Evolutionary conservation across 495 filamentous ascomycete genomes (phyloP), one percentile per base, ranked within the genome.

Genomic region (Podospora conica): DNA sequence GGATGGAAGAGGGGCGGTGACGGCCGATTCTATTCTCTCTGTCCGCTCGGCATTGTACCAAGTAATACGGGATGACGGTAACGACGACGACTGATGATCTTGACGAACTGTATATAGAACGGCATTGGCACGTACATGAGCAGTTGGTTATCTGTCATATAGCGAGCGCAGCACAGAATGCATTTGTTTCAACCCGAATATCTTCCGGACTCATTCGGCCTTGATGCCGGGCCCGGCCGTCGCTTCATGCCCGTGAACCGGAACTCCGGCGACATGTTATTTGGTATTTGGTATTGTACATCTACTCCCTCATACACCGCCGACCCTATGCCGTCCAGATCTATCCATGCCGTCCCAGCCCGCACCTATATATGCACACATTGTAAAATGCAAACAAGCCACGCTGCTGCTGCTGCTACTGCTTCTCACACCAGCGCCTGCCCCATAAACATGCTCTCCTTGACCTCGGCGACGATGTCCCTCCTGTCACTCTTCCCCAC

Each of bases 381-480:
- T n/a, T n/a, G 15, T 58, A 60, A 31, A 53, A 48, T 33, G 11
- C 48, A 40, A 23, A 3, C 20, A 15, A 27, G n/a, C n/a, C n/a
- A 29, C 22, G 11, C 23, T 25, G 21, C 25, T 15, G 12, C 8
- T 20, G 21, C 40, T 59, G n/a, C n/a, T n/a, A n/a, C n/a, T n/a
- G n/a, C n/a, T n/a, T n/a, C 0, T 59, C 61, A 71, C 15, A 68
- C 66, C 60, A 97, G 79, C 12, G 93, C 92, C 76, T 91, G 86
- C 18, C 93, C 93, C 76, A 86, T 90, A 77, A 89, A 97, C 93
- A 97, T 96, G 40, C 89, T 92, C 75, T 96, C 91, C 75, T 89
- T 90, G 23, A 98, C 92, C 81, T 98, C 96, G 24, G 86, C 87
- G 31, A 97, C 91, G 31, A 97, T 84, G 79, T 97, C 93, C 75